Conservation (phyloP, 2,329 filamentous ascomycete species). For the Colletotrichum musicola region DNA sequence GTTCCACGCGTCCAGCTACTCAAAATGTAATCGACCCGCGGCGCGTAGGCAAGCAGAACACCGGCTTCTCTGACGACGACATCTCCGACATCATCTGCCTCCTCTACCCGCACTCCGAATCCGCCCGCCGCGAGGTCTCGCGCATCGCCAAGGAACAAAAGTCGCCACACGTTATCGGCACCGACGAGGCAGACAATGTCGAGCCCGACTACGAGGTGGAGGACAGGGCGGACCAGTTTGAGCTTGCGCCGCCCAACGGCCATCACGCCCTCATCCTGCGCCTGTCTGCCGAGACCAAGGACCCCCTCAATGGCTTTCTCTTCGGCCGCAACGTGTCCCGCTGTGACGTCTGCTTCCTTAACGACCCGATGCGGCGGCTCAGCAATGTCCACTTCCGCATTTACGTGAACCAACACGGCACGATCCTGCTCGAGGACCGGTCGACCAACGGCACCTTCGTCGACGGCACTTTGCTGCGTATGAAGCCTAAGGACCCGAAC, state of each 20-base stretch:
- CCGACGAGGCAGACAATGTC: conserved; percentile 62
- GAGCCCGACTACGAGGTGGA: conserved; percentile 64
- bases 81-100: conserved; percentile 91
- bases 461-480: conserved; percentile 75
- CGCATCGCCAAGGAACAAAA: conserved; percentile 59
- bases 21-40: conserved; percentile 86
- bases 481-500: conserved; percentile 51
- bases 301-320: conserved; percentile 79
- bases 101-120: conserved; percentile 81
- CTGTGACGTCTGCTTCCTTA: conserved; percentile 79
- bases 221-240: conserved; percentile 63
- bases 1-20: conserved; percentile 66
- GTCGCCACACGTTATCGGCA: conserved; percentile 63
- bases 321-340: conserved; percentile 82
- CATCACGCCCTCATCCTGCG: conserved; percentile 82
- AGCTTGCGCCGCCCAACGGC: conserved; percentile 64
- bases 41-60: conserved; percentile 82
- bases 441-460: conserved; percentile 97
- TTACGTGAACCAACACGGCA: conserved; percentile 86
- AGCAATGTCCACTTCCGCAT: conserved; percentile 98
- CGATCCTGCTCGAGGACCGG: conserved; percentile 91
- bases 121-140: conserved; percentile 78
- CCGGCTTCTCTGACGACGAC: conserved; percentile 84
- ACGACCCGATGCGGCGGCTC: conserved; percentile 78
- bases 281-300: conserved; percentile 79